Evolutionary conservation across 2,329 filamentous ascomycete species (phyloP).

Genomic region (Cladophialophora psammophila): DNA sequence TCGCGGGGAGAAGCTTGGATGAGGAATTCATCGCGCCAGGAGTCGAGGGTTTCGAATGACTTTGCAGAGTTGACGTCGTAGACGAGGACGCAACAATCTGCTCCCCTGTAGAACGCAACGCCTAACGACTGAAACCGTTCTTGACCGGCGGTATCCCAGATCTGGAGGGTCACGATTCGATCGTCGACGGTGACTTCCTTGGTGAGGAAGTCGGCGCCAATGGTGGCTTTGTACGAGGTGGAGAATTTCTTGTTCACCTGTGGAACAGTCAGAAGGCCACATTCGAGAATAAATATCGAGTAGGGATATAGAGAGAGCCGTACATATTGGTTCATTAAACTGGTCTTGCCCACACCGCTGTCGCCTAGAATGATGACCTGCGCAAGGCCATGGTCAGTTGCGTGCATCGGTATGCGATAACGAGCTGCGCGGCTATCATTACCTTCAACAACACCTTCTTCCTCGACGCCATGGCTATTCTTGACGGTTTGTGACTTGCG

Average conservation of each 20-base stretch:
- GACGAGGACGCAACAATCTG: conserved; percentile 96
- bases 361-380: conserved; percentile 99
- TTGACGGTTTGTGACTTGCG: conserved; percentile 5
- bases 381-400: conserved; percentile 28
- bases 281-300: not conserved
- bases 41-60: conserved; percentile 97
- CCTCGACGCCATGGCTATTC: conserved; percentile 70
- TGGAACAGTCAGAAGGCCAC: conserved; percentile 16
- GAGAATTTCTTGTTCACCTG: conserved; percentile 99
- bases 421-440: conserved; percentile 41
- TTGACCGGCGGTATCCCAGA: conserved; percentile 98
- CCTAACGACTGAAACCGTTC: conserved; percentile 97
- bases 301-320: conserved; percentile 45
- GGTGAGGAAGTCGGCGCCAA: conserved; percentile 97
- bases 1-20: conserved; percentile 97
- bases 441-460: conserved; percentile 95
- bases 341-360: conserved; percentile 98
- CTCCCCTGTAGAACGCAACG: conserved; percentile 95
- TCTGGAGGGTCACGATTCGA: conserved; percentile 97
- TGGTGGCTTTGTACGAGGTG: conserved; percentile 99
- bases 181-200: conserved; percentile 98
- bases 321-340: conserved; percentile 99
- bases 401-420: conserved; percentile 10
- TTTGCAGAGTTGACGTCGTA: conserved; percentile 99
- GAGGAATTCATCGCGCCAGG: conserved; percentile 97